These are phyloP conservation scores for Teratosphaeria nubilosa DNA, from an alignment of 2,329 filamentous ascomycete species.

Conservation along the genomic window DNA sequence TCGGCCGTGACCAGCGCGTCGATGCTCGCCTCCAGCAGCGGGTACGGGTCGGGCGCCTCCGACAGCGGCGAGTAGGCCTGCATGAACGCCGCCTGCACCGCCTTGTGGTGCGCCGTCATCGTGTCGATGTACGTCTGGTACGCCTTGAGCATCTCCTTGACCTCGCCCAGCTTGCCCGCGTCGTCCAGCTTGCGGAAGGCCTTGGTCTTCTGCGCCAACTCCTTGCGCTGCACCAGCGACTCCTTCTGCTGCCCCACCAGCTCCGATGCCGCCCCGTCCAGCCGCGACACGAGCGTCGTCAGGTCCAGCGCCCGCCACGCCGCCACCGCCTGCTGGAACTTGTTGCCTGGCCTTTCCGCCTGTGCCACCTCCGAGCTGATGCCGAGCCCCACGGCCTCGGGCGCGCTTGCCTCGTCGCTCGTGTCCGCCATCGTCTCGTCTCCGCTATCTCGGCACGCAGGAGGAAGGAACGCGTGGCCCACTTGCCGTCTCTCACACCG, in stretches of 20 bases:
- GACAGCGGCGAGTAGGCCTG: slow-evolving; percentile 88
- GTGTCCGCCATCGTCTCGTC: slow-evolving; percentile 11
- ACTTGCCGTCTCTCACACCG: neutral
- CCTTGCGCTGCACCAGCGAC: slow-evolving; percentile 90
- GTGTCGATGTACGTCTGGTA: slow-evolving; percentile 98
- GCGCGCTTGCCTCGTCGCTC: slow-evolving; percentile 8
- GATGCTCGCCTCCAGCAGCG: slow-evolving; percentile 88
- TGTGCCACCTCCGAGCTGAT: neutral
- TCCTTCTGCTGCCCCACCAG: slow-evolving; percentile 89
- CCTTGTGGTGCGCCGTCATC: slow-evolving; percentile 89
- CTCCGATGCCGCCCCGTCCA: slow-evolving; percentile 90
- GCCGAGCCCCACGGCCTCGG: neutral
- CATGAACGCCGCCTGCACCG: slow-evolving; percentile 84
- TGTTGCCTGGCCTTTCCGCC: slow-evolving; percentile 70
- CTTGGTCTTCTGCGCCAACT: slow-evolving; percentile 97
- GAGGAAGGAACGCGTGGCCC: neutral
- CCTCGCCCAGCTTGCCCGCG: slow-evolving; percentile 70
- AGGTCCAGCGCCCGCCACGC: slow-evolving; percentile 94
- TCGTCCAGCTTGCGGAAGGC: slow-evolving; percentile 94
- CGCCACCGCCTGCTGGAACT: slow-evolving; percentile 92
- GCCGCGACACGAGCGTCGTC: slow-evolving; percentile 67
- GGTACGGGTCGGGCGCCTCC: slow-evolving; percentile 93
- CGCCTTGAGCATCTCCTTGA: slow-evolving; percentile 76
- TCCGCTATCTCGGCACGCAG: neutral
- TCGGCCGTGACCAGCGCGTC: slow-evolving; percentile 87